Percentiles rank a stretch among this genome's conserved stretches.
Conservation (phyloP, 73 alveolate species). For the Uronychia binucleata region DNA sequence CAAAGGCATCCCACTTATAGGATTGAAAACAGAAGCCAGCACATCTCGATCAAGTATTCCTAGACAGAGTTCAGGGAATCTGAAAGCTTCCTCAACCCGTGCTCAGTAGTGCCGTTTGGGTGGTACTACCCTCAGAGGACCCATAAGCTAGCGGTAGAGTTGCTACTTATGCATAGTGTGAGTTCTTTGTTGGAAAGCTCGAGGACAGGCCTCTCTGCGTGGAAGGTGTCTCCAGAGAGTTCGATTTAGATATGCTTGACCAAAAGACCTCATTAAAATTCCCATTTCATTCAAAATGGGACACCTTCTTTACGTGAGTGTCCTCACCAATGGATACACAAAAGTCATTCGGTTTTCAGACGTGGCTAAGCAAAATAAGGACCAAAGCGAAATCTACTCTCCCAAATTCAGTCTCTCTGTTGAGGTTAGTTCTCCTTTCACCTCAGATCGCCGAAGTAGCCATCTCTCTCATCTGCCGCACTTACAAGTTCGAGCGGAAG, state of each 20-base stretch:
- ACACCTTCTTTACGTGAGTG: background rate
- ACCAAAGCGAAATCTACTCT: background rate
- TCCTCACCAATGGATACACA: slow-evolving; percentile 23
- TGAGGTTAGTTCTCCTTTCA: background rate
- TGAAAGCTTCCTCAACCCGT: background rate
- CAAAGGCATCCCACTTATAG: slow-evolving; percentile 24
- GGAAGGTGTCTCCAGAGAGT: slow-evolving; percentile 1
- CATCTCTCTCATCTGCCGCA: slow-evolving; percentile 26
- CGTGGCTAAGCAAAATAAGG: background rate
- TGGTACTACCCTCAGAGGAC: background rate
- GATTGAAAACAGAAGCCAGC: slow-evolving; percentile 28
- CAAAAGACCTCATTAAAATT: slow-evolving; percentile 19
- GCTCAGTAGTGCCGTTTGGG: background rate
- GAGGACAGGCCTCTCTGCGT: slow-evolving; percentile 4
- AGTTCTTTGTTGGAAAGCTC: slow-evolving; percentile 13
- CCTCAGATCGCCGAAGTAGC: slow-evolving; percentile 18
- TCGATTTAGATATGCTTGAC: slow-evolving; percentile 14
- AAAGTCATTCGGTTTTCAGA: slow-evolving; percentile 29
- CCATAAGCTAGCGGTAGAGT: background rate
- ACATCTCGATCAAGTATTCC: slow-evolving; percentile 8
- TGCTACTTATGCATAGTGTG: background rate
- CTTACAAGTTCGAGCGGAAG: slow-evolving; percentile 16
- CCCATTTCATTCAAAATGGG: slow-evolving; percentile 22
- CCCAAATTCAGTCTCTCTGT: background rate
- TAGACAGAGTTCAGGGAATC: slow-evolving; percentile 9